Conservation (phyloP, 2,329 filamentous ascomycete species). For the Tolypocladium ophioglossoides region DNA sequence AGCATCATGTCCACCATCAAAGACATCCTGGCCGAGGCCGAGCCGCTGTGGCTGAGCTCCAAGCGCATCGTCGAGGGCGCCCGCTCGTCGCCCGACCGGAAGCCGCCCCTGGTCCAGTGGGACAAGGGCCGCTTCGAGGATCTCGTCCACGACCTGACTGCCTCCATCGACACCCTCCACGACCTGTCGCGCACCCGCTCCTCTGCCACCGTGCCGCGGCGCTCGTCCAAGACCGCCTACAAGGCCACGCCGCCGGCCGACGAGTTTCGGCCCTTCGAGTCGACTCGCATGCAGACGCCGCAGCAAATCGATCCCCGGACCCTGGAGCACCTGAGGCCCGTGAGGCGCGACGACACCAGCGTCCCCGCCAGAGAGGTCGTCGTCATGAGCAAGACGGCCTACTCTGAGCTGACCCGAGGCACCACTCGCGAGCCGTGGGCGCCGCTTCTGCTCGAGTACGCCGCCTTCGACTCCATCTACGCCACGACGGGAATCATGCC, state of each 20-base stretch:
- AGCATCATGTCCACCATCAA: conserved; percentile 75
- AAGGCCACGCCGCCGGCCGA: conserved; percentile 29
- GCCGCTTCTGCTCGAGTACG: conserved; percentile 62
- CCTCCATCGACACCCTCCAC: conserved; percentile 70
- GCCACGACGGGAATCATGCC: conserved; percentile 52
- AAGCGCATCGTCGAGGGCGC: conserved; percentile 31
- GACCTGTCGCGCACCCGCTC: conserved; percentile 60
- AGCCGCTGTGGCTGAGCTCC: conserved; percentile 57
- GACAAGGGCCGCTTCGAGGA: conserved; percentile 67
- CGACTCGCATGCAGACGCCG: conserved; percentile 50
- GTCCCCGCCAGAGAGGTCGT: conserved; percentile 33
- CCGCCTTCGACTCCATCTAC: conserved; percentile 51
- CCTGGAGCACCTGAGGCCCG: conserved; percentile 36
- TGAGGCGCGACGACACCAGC: conserved; percentile 23
- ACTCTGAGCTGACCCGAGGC: conserved; percentile 33
- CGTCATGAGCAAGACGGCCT: conserved; percentile 39
- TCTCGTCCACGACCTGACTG: conserved; percentile 61
- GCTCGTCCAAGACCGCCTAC: conserved; percentile 19
- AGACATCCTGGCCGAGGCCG: conserved; percentile 66
- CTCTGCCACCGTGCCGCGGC: conserved; percentile 24
- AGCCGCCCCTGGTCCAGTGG: conserved; percentile 48
- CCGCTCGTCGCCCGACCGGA: conserved; percentile 38
- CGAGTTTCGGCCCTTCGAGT: conserved; percentile 43
- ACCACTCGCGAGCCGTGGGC: conserved; percentile 34
- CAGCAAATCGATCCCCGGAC: conserved; percentile 46